These are phyloP conservation scores for Ophiocordyceps unilateralis DNA, from an alignment of 2,329 filamentous ascomycete species.

Conservation along the genomic window DNA sequence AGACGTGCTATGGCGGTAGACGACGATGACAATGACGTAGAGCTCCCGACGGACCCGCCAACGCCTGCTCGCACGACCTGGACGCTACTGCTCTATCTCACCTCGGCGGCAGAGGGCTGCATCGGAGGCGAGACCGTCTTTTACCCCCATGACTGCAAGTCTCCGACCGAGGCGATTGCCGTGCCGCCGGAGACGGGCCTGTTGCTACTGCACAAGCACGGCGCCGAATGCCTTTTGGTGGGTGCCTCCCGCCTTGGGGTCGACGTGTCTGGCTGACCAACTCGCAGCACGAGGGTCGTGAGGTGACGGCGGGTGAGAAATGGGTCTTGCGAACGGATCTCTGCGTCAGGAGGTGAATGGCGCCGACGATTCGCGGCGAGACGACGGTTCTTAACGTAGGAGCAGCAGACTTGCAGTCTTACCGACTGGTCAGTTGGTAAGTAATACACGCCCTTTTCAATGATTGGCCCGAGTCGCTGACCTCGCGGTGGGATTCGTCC, in stretches of 20 bases:
- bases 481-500: neutral
- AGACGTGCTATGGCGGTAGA: conserved; percentile 31
- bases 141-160: conserved; percentile 50
- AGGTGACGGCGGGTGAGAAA: conserved; percentile 69
- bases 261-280: conserved; percentile 9
- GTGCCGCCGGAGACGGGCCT: conserved; percentile 70
- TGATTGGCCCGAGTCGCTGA: neutral
- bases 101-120: conserved; percentile 56
- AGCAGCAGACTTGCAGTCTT: too few species aligned
- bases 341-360: conserved; percentile 37
- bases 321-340: conserved; percentile 82
- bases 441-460: too few species aligned
- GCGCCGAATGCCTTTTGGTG: conserved; percentile 68
- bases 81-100: conserved; percentile 81
- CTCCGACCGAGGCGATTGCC: conserved; percentile 46
- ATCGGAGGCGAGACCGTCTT: conserved; percentile 82
- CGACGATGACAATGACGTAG: conserved; percentile 68
- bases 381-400: too few species aligned
- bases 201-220: conserved; percentile 74
- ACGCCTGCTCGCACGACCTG: conserved; percentile 50
- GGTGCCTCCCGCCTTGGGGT: conserved; percentile 10
- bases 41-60: conserved; percentile 23
- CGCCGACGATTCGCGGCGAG: neutral
- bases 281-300: conserved; percentile 57
- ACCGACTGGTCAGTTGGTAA: too few species aligned